Percentiles rank a stretch among this genome's conserved stretches.
These are phyloP conservation scores for Vaccinium macrocarpon DNA, from an alignment of 148 eudicot species.

Conservation along the genomic window DNA sequence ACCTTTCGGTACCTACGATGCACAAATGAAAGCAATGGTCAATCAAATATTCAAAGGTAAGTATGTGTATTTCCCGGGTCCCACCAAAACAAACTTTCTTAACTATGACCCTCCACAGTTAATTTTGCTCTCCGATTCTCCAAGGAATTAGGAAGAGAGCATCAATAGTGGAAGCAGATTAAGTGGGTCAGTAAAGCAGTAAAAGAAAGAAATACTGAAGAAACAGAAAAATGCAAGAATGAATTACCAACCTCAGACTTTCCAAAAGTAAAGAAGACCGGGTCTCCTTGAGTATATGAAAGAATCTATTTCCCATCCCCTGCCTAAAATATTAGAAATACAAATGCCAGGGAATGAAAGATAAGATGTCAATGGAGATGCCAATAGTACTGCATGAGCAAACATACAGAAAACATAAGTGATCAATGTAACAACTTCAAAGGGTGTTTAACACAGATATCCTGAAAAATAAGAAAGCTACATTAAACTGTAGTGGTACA, in stretches of 20 bases:
- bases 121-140: neutral
- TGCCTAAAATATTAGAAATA: constrained; percentile 20
- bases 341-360: neutral
- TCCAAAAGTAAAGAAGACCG: constrained; percentile 78
- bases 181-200: neutral
- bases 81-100: neutral
- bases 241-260: constrained; percentile 65
- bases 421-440: neutral
- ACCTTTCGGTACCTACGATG: constrained; percentile 75
- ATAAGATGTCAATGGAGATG: neutral
- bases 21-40: neutral
- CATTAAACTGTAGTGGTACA: neutral
- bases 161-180: neutral
- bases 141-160: neutral
- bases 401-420: neutral
- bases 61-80: neutral
- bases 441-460: neutral
- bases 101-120: neutral
- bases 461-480: neutral
- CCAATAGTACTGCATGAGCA: constrained; percentile 1
- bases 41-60: neutral
- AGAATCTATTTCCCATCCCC: constrained; percentile 68
- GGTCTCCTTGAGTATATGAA: constrained; percentile 67
- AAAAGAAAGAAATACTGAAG: constrained; percentile 4
- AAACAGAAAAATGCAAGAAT: constrained; percentile 10